phyloP scores from a whole-genome alignment of 208 protist species.

The Leishmania gerbilli region DNA sequence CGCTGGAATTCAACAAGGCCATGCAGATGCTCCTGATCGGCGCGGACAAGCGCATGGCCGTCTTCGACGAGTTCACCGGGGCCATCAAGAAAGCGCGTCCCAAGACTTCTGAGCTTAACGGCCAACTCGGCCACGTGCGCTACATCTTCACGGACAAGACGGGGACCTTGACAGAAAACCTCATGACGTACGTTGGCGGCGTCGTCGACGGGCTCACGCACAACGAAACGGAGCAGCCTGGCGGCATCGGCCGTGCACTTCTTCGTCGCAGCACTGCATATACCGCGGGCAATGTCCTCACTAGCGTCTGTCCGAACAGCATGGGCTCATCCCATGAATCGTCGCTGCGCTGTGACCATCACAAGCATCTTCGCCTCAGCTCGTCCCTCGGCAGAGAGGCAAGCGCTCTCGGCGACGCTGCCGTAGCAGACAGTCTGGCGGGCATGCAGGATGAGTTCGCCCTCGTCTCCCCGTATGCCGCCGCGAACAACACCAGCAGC shows the following conservation, averaged over 20 bases:
- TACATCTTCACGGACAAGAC: slow-evolving; percentile 94
- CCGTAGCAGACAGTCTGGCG: not conserved
- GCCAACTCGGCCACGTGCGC: slow-evolving; percentile 74
- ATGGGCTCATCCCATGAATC: not conserved
- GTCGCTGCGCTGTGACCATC: not conserved
- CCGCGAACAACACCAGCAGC: not conserved
- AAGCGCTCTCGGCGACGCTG: not conserved
- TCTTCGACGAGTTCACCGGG: slow-evolving; percentile 64
- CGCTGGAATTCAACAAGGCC: slow-evolving; percentile 86
- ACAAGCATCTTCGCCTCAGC: not conserved
- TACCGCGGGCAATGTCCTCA: not conserved
- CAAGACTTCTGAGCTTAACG: slow-evolving; percentile 90
- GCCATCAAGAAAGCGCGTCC: slow-evolving; percentile 56
- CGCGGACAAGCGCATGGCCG: slow-evolving; percentile 73
- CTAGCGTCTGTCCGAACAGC: not conserved
- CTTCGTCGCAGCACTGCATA: slow-evolving; percentile 13
- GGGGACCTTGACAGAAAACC: slow-evolving; percentile 90
- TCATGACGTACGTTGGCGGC: slow-evolving; percentile 85
- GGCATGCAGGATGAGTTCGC: not conserved
- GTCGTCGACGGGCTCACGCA: slow-evolving; percentile 46
- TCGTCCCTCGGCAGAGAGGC: not conserved
- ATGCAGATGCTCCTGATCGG: slow-evolving; percentile 85
- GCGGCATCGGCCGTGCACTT: slow-evolving; percentile 57
- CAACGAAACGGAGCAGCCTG: slow-evolving; percentile 61
- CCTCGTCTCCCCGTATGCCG: not conserved